Evolutionary conservation across 306 rosid species (phyloP).

Genomic region (Quercus mongolica): DNA sequence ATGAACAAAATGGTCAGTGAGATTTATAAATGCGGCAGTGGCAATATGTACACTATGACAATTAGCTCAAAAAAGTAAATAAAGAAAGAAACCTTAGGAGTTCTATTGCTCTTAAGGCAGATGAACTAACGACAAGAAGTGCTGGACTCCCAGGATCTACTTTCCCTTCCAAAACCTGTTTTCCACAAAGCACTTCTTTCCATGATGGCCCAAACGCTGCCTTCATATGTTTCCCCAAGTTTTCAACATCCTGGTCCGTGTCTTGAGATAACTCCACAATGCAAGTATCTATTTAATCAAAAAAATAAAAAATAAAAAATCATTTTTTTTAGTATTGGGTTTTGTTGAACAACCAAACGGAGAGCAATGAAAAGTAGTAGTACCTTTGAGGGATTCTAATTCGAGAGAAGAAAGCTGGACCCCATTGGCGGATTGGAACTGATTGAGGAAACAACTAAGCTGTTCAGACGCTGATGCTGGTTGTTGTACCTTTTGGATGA

Average conservation of each 20-base stretch:
- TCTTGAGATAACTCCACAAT: conserved; percentile 43
- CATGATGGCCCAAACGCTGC: conserved; percentile 66
- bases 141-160: conserved; percentile 69
- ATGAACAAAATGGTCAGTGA: not conserved
- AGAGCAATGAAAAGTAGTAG: no score
- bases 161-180: conserved; percentile 38
- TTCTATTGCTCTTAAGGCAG: conserved; percentile 75
- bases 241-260: conserved; percentile 31
- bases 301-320: no score
- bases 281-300: conserved; percentile 30
- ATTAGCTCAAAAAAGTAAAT: not conserved
- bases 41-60: not conserved
- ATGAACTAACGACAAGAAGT: conserved; percentile 51
- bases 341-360: no score
- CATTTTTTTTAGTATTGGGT: no score
- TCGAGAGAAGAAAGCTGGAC: conserved; percentile 72
- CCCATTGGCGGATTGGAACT: conserved; percentile 54
- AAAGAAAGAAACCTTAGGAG: conserved; percentile 46
- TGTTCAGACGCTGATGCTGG: conserved; percentile 32
- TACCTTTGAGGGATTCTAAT: conserved; percentile 63
- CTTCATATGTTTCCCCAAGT: conserved; percentile 47
- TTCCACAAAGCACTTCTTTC: conserved; percentile 60
- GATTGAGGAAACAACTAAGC: conserved; percentile 47
- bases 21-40: not conserved
- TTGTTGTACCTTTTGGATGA: not conserved